Base-by-base conservation (phyloP, 2,329 filamentous ascomycete species). In the Penicillium sp. region DNA sequence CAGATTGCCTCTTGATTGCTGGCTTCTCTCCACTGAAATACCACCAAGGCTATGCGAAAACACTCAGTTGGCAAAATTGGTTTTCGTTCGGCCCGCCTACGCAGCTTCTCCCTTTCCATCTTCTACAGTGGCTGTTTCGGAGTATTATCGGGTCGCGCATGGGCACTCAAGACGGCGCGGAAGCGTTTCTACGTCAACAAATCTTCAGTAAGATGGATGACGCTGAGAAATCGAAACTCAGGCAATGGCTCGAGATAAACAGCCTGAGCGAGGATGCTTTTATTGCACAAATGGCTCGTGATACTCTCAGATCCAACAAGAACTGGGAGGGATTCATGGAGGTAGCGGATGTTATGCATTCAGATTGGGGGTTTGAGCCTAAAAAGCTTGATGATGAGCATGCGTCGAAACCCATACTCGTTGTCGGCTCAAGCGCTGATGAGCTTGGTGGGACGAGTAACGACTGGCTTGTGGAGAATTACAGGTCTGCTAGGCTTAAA, bases 321-420 rank as follows among this genome's bases (percentile, higher is more conserved):
- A 51, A 56, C 12, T 60, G 58, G 58, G 51, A 56, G 35, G 58
- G 58, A n/a, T 42, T 51, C n/a, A 60, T 60, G 53, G 51, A 60
- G 35, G 44, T 57, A 40, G 44, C 58, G 17, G 53, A 56, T 26
- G 51, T 58, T n/a, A 54, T 58, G 33, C 38, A 57, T 42, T 57
- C 58, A 4, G 51, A 60, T 44, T 60, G 58, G 58, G 50, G 50
- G 12, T 53, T 53, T 37, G 40, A 44, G 37, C 53, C 37, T 1
- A 45, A 56, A 26, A 22, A n/a, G 37, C 53, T 56, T 24, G 53
- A 56, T 45, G 38, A 56, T 9, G 24, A 42, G 24, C 53, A 56
- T 44, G 37, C 24, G 15, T 30, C 26, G 38, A 56, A 56, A 26
- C 53, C 53, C 6, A 8, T 56, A 24, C 53, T 56, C 7, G 26